Evolutionary conservation across 78 protist genomes (phyloP).

Genomic region (Blattamonas nauphoetae): DNA sequence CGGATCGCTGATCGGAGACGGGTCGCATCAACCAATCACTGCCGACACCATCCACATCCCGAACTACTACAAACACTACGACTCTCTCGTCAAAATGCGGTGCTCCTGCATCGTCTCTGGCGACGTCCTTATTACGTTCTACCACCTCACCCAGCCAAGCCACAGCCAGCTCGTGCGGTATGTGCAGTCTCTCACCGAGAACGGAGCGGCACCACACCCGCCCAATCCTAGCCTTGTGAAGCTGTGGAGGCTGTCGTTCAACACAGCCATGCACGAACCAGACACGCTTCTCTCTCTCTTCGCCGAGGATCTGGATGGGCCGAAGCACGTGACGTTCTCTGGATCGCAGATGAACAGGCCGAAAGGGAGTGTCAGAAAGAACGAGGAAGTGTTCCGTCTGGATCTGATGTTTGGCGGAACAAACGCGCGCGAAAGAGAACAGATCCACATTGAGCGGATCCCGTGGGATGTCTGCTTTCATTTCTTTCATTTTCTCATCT

Average conservation of each 20-base stretch:
- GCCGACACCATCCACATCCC: no score
- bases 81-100: background rate
- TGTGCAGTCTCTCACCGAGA: background rate
- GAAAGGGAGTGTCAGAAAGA: no score
- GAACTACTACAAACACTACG: background rate
- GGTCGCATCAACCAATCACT: no score
- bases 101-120: background rate
- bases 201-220: background rate
- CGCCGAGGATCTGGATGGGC: background rate
- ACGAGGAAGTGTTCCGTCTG: no score
- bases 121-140: background rate
- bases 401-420: no score
- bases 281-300: background rate
- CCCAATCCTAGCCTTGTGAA: background rate
- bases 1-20: no score
- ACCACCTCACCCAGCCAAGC: background rate
- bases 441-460: no score
- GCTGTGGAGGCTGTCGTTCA: background rate
- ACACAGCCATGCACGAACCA: background rate
- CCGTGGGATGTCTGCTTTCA: no score
- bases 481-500: no score
- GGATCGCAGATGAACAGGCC: no score
- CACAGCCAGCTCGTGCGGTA: background rate
- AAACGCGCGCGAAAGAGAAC: no score
- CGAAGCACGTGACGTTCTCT: background rate